These are phyloP conservation scores for Neonectria magnoliae DNA, from an alignment of 2,329 filamentous ascomycete genomes.

Conservation along the genomic window DNA sequence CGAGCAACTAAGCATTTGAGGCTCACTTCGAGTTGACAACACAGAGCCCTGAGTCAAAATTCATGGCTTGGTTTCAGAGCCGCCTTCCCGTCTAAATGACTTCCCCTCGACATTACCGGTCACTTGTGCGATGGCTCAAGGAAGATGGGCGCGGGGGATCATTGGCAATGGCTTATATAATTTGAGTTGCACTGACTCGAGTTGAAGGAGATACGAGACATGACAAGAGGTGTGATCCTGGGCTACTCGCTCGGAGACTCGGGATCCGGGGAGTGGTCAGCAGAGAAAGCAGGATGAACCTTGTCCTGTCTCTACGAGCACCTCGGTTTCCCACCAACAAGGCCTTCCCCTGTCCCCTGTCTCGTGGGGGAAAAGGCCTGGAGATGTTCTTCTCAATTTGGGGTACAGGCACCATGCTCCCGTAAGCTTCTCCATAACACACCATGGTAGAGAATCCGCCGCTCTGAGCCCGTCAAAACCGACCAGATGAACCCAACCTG, in stretches of 20 bases:
- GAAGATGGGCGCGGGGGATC: too few species aligned
- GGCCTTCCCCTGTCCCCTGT: neutral
- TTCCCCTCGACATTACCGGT: too few species aligned
- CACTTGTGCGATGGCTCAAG: too few species aligned
- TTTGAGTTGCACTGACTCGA: neutral
- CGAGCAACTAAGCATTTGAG: too few species aligned
- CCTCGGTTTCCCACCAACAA: neutral
- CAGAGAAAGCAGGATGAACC: neutral
- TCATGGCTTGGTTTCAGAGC: too few species aligned
- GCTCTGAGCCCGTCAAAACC: neutral
- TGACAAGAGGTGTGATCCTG: neutral
- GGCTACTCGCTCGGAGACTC: neutral
- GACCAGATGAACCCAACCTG: neutral
- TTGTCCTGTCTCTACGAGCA: neutral
- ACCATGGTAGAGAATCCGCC: neutral
- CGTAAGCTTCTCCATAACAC: neutral
- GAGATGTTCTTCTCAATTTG: neutral
- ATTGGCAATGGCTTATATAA: too few species aligned
- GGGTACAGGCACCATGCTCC: neutral
- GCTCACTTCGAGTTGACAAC: too few species aligned
- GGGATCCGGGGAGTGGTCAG: neutral
- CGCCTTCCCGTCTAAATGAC: too few species aligned
- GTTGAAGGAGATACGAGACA: neutral
- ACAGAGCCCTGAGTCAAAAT: too few species aligned
- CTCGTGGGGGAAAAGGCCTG: neutral